Evolutionary conservation across 2,329 filamentous ascomycete species (phyloP), one percentile per base, ranked within the genome.

Genomic region (Lecanicillium sp.): DNA sequence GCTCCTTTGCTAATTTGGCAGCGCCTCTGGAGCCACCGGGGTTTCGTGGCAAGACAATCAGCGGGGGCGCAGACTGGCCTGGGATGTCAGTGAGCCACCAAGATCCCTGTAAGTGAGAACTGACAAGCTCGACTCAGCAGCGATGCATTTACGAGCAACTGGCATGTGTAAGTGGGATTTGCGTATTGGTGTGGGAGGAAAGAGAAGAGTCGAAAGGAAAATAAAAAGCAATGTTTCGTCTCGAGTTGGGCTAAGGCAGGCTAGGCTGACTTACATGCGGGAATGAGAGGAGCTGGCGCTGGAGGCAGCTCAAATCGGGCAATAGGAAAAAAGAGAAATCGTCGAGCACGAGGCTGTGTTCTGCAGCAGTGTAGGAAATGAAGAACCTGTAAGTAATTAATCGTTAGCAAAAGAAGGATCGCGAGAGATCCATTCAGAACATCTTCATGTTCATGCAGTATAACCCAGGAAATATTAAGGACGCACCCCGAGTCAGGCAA

Each of bases 21-120:
- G 26, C 15, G 27, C 17, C 17, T 32, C 29, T 29, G 21, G 3
- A 38, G 27, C 44, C 36, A 39, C 37, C 37, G 26, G n/a, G n/a
- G 39, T 41, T 40, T 39, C 41, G 41, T 33, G 41, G 36, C 45
- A 51, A 52, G 51, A 51, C 52, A 51, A 46, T 23, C 36, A 21
- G 37, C 33, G 20, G 30, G 44, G 26, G 30, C 26, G 12, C 15
- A 20, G 20, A 24, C 29, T 26, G 30, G 33, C n/a, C 30, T 26
- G 47, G 24, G 40, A 19, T 20, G 38, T 26, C 40, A 36, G 27
- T n/a, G 27, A 35, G 43, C 49, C 29, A 44, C 39, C 32, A 43
- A 38, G 52, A 56, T 49, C 39, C 50, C 55, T 57, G 57, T 53
- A 54, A 46, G 42, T 41, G 45, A 49, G 23, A 48, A 27, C 11